A percentile compares a stretch with the other conserved stretches of the same genome.
These are phyloP conservation scores for Persicaria maculosa DNA, from an alignment of 148 eudicot genomes.

Conservation along the genomic window DNA sequence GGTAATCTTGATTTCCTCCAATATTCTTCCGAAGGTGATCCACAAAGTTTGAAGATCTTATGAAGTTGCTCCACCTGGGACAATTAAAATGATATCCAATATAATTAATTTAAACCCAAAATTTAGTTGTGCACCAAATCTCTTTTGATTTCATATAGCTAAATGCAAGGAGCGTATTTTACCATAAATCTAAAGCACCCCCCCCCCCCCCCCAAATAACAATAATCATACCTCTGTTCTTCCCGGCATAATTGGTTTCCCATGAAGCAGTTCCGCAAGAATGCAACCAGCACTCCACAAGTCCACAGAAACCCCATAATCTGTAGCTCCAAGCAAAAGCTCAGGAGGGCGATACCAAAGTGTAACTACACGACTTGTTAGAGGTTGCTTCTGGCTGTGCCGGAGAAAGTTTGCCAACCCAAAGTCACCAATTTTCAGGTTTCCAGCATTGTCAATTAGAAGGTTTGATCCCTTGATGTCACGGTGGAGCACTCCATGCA, in stretches of 20 bases:
- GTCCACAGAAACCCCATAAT: conserved; percentile 53
- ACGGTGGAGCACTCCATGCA: conserved; percentile 55
- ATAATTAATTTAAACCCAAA: not conserved
- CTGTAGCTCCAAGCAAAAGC: conserved; percentile 59
- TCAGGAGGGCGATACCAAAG: conserved; percentile 74
- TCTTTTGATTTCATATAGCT: not conserved
- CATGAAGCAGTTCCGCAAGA: conserved; percentile 52
- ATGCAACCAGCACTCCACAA: conserved; percentile 74
- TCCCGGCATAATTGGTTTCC: conserved; percentile 69
- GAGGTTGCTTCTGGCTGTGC: conserved; percentile 40
- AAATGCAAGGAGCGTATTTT: not conserved
- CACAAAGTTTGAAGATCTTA: conserved; percentile 68
- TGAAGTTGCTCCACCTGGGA: conserved; percentile 68
- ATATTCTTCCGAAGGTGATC: conserved; percentile 65
- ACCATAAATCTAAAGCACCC: no score
- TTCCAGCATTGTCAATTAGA: conserved; percentile 46
- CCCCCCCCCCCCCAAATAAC: no score
- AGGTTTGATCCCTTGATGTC: conserved; percentile 64
- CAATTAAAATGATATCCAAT: conserved; percentile 5
- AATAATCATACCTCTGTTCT: conserved; percentile 48
- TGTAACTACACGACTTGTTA: conserved; percentile 66
- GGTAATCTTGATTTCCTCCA: conserved; percentile 58
- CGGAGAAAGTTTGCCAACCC: conserved; percentile 48
- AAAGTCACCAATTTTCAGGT: conserved; percentile 61
- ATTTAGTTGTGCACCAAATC: not conserved